phyloP scores from a whole-genome alignment of 2,329 filamentous ascomycete species.

The Magnaporthiopsis rhizophila region DNA sequence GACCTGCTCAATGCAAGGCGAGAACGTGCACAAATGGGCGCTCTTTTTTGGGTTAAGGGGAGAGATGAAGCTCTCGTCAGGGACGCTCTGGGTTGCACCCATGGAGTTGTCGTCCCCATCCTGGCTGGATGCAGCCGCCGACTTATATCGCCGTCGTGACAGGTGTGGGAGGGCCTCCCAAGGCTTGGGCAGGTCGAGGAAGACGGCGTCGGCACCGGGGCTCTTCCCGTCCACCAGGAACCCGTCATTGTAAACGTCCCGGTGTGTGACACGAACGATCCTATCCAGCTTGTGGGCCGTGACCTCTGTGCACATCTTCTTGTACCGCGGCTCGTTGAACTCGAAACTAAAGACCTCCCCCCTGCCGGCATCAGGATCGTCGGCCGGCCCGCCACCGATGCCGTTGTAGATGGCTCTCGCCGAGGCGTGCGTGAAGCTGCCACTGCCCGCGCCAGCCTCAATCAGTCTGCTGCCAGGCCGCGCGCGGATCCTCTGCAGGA shows the following conservation, averaged over 20 bases:
- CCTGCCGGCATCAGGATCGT: constrained; percentile 18
- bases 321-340: constrained; percentile 65
- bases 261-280: constrained; percentile 65
- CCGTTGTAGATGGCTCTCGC: constrained; percentile 70
- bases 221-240: constrained; percentile 56
- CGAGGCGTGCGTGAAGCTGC: constrained; percentile 76
- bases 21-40: constrained; percentile 85
- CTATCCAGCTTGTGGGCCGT: constrained; percentile 55
- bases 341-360: constrained; percentile 79
- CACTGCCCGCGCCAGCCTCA: constrained; percentile 74
- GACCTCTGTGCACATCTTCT: constrained; percentile 63
- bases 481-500: constrained; percentile 67
- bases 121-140: constrained; percentile 9
- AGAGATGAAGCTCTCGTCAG: constrained; percentile 38
- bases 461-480: constrained; percentile 66
- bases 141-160: constrained; percentile 40
- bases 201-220: constrained; percentile 62
- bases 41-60: constrained; percentile 64
- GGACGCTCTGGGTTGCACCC: constrained; percentile 9
- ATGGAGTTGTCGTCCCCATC: constrained; percentile 6
- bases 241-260: constrained; percentile 70
- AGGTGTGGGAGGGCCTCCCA: constrained; percentile 74
- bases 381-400: constrained; percentile 23
- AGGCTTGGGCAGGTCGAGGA: constrained; percentile 73
- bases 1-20: constrained; percentile 94